Evolutionary conservation across 441 rosid genomes (phyloP).

Genomic region (Brassica balearica): DNA sequence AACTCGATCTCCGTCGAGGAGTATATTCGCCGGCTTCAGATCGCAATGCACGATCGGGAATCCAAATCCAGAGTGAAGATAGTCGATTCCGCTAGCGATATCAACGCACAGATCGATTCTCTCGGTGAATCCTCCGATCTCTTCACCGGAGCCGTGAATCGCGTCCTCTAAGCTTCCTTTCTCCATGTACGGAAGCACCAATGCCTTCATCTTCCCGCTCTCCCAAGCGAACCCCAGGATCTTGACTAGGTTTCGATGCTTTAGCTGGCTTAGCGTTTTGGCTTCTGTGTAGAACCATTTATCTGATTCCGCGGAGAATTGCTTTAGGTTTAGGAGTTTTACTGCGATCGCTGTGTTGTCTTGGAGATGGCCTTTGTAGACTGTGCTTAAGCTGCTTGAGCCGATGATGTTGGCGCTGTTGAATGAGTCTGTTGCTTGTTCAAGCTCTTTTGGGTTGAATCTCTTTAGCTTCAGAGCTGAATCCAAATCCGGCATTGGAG

Average conservation of each 20-base stretch:
- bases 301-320: slow-evolving; percentile 70
- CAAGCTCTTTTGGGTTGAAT: slow-evolving; percentile 61
- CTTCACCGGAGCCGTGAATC: slow-evolving; percentile 53
- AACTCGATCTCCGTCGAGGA: slow-evolving; percentile 62
- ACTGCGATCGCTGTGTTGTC: slow-evolving; percentile 69
- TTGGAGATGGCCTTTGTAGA: slow-evolving; percentile 73
- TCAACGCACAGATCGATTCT: slow-evolving; percentile 62
- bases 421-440: slow-evolving; percentile 70
- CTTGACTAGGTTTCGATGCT: slow-evolving; percentile 78
- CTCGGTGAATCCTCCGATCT: slow-evolving; percentile 53
- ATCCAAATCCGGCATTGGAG: slow-evolving; percentile 52
- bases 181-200: slow-evolving; percentile 76
- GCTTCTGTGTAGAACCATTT: slow-evolving; percentile 79
- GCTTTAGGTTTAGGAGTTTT: slow-evolving; percentile 72
- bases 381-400: slow-evolving; percentile 78
- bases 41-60: slow-evolving; percentile 85
- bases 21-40: slow-evolving; percentile 86
- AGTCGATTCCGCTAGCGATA: slow-evolving; percentile 70
- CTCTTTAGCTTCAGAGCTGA: slow-evolving; percentile 60
- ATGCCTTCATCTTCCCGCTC: slow-evolving; percentile 73
- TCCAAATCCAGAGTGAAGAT: slow-evolving; percentile 77
- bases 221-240: slow-evolving; percentile 92
- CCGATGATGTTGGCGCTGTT: slow-evolving; percentile 63
- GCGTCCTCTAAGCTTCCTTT: slow-evolving; percentile 74
- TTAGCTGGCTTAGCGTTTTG: slow-evolving; percentile 68